Percentiles rank a stretch among this genome's conserved stretches.
These are phyloP conservation scores for Tetracladium setigerum DNA, from an alignment of 495 filamentous ascomycete species.

Conservation along the genomic window DNA sequence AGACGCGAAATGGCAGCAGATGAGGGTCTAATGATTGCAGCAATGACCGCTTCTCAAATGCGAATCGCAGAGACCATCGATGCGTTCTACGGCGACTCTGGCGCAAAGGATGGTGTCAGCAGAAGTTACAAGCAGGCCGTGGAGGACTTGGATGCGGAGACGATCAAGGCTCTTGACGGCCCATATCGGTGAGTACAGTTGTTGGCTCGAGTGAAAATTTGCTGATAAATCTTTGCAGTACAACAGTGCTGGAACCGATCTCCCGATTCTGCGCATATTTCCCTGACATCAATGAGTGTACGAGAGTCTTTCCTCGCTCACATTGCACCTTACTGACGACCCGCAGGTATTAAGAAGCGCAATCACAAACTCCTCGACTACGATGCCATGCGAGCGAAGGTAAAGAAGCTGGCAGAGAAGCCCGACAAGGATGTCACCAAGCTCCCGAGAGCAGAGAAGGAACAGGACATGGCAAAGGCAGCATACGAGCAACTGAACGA, in stretches of 20 bases:
- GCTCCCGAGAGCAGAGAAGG: slow-evolving; percentile 87
- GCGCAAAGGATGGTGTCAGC: slow-evolving; percentile 88
- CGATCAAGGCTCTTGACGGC: slow-evolving; percentile 96
- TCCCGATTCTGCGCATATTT: slow-evolving; percentile 95
- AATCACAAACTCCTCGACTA: slow-evolving; percentile 97
- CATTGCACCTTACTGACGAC: not conserved
- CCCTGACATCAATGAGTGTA: slow-evolving; percentile 97
- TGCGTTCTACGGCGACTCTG: slow-evolving; percentile 96
- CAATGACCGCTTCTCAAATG: slow-evolving; percentile 99
- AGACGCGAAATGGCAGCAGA: not conserved
- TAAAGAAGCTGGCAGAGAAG: slow-evolving; percentile 95
- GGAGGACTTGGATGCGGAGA: slow-evolving; percentile 94
- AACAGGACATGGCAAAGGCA: slow-evolving; percentile 84
- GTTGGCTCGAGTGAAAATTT: not conserved
- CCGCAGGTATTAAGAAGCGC: slow-evolving; percentile 85
- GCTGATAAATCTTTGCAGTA: slow-evolving; percentile 38
- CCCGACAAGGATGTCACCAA: slow-evolving; percentile 97
- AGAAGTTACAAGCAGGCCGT: slow-evolving; percentile 97
- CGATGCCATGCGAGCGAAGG: slow-evolving; percentile 88
- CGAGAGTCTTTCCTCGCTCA: slow-evolving; percentile 15
- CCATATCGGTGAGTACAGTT: slow-evolving; percentile 63
- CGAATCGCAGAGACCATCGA: slow-evolving; percentile 98
- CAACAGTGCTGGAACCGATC: slow-evolving; percentile 92
- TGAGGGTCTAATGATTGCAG: slow-evolving; percentile 32
- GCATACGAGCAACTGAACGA: slow-evolving; percentile 96